Evolutionary conservation across 768 basidiomycete species (phyloP).

Genomic region (Kwoniella heveanensis): DNA sequence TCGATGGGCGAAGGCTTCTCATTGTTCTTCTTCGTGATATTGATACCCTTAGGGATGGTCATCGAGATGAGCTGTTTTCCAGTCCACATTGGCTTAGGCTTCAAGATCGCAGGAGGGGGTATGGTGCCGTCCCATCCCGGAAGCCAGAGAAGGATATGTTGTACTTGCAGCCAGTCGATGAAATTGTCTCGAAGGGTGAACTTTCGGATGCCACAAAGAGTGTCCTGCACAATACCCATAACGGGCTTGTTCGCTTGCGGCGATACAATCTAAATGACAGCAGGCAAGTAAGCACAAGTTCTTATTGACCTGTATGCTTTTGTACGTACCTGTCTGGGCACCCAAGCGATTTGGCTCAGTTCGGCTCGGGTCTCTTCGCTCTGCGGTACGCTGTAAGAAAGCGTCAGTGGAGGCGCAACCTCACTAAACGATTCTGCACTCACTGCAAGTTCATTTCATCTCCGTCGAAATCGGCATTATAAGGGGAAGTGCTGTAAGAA

Average conservation of each 20-base stretch:
- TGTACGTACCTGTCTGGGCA: constrained; percentile 77
- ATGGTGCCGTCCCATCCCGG: constrained; percentile 95
- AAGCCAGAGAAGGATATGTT: constrained; percentile 97
- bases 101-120: constrained; percentile 90
- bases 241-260: constrained; percentile 99
- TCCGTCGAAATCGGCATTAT: constrained; percentile 99
- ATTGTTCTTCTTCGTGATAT: constrained; percentile 60
- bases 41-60: constrained; percentile 92
- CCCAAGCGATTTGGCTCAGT: constrained; percentile 97
- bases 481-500: constrained; percentile 78
- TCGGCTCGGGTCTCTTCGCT: constrained; percentile 98
- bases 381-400: constrained; percentile 79
- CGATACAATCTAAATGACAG: constrained; percentile 77
- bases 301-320: constrained; percentile 11
- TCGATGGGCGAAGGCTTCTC: constrained; percentile 81
- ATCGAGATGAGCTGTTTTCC: constrained; percentile 95
- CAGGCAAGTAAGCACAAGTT: constrained; percentile 22
- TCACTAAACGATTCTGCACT: not conserved
- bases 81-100: constrained; percentile 96
- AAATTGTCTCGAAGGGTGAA: constrained; percentile 95
- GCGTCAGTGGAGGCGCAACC: not conserved
- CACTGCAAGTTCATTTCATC: constrained; percentile 99
- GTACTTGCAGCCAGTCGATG: constrained; percentile 91
- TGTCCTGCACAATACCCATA: constrained; percentile 99
- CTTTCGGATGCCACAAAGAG: constrained; percentile 94